Evolutionary conservation across 495 filamentous ascomycete species (phyloP).

Genomic region (Penicillium macrosclerotiorum): DNA sequence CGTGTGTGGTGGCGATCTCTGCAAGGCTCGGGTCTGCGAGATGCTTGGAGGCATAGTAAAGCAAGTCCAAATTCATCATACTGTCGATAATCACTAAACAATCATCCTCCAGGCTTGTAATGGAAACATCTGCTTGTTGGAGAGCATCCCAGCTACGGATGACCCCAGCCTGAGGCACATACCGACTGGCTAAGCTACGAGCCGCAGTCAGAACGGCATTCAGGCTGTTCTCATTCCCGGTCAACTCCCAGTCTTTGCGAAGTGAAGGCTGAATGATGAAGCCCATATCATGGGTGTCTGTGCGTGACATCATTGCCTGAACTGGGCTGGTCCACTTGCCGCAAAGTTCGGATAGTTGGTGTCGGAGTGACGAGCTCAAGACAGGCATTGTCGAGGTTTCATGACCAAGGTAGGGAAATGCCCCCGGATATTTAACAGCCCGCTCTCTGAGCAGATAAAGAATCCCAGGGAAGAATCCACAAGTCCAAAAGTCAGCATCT

Average conservation of each 20-base stretch:
- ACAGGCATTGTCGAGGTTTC: too few relatives aligned
- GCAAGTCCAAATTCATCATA: slow-evolving; percentile 41
- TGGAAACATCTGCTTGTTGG: slow-evolving; percentile 14
- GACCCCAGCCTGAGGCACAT: slow-evolving; percentile 27
- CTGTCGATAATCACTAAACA: slow-evolving; percentile 47
- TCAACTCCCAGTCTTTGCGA: slow-evolving; percentile 31
- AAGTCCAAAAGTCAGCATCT: slow-evolving; percentile 44
- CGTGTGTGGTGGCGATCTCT: slow-evolving; percentile 35
- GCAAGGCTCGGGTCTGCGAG: slow-evolving; percentile 20
- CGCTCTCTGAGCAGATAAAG: slow-evolving; percentile 34
- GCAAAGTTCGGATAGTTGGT: slow-evolving; percentile 5
- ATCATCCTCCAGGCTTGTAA: slow-evolving; percentile 25
- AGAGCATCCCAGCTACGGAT: slow-evolving; percentile 43
- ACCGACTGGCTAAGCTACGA: slow-evolving; percentile 33
- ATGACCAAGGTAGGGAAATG: too few relatives aligned
- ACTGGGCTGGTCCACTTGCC: slow-evolving; percentile 15
- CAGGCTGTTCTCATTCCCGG: slow-evolving; percentile 25
- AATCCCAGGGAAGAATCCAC: slow-evolving; percentile 42
- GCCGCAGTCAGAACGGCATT: slow-evolving; percentile 31
- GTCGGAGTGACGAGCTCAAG: neutral
- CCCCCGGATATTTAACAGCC: slow-evolving; percentile 27
- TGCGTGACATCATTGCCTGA: slow-evolving; percentile 22
- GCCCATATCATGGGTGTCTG: slow-evolving; percentile 44
- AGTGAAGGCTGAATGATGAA: slow-evolving; percentile 41
- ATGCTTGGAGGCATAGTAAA: slow-evolving; percentile 41